Evolutionary conservation across 306 rosid genomes (phyloP).

Genomic region (Phaseolus lunatus): DNA sequence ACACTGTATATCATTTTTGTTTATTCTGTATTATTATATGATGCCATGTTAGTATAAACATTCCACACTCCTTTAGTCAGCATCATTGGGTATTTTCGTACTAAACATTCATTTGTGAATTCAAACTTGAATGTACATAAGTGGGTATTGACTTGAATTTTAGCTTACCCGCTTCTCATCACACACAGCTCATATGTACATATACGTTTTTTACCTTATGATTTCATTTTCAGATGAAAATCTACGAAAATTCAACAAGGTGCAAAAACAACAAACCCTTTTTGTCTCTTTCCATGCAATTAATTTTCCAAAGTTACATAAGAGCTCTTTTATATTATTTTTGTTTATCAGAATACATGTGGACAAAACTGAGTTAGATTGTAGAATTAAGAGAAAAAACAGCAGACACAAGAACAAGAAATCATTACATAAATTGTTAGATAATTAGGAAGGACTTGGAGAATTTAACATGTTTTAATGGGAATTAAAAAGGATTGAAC

Average conservation of each 20-base stretch:
- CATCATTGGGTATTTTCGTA: no score
- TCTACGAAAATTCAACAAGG: not conserved
- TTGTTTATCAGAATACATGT: not conserved
- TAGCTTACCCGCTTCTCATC: no score
- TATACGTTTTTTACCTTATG: not conserved
- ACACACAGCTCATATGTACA: no score
- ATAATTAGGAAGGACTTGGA: not conserved
- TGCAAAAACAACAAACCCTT: not conserved
- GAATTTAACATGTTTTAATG: not conserved
- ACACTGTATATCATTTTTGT: not conserved
- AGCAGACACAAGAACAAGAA: no score
- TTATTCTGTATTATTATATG: not conserved
- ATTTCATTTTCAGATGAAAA: not conserved
- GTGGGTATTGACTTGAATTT: no score
- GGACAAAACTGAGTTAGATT: not conserved
- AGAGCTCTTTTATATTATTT: not conserved
- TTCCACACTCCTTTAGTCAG: not conserved
- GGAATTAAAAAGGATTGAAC: not conserved
- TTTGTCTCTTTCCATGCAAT: not conserved
- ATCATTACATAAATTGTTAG: not conserved
- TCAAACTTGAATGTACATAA: no score
- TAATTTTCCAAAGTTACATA: not conserved
- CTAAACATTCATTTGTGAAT: no score
- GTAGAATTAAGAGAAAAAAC: not conserved
- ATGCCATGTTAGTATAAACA: not conserved